phyloP scores from a whole-genome alignment of 2,329 filamentous ascomycete species.

The Verticillium zaregamsianum region DNA sequence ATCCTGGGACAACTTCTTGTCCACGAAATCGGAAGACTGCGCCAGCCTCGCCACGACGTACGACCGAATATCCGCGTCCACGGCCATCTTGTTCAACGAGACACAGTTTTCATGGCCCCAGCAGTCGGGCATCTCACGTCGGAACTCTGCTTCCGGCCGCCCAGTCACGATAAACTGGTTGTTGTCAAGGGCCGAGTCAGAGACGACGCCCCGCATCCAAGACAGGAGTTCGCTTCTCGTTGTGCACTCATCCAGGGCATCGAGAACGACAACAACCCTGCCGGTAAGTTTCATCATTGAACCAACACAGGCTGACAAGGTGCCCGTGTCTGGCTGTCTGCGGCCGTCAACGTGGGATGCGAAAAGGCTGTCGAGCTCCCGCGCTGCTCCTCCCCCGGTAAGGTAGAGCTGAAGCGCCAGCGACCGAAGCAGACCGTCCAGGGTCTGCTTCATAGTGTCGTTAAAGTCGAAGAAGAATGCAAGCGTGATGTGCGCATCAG shows the following conservation, averaged over 20 bases:
- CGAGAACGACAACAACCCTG: slow-evolving; percentile 10
- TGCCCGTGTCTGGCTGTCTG: slow-evolving; percentile 17
- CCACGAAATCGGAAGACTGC: background rate
- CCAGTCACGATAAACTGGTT: slow-evolving; percentile 1
- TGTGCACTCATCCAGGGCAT: slow-evolving; percentile 19
- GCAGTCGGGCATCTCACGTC: background rate
- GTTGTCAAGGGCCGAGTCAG: slow-evolving; percentile 3
- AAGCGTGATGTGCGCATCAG: background rate
- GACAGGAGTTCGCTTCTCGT: slow-evolving; percentile 12
- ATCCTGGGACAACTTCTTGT: background rate
- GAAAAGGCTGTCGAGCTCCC: slow-evolving; percentile 2
- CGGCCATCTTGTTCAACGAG: background rate
- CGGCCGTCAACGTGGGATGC: slow-evolving; percentile 7
- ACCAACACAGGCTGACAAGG: slow-evolving; percentile 15
- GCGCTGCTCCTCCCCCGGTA: background rate
- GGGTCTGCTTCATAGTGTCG: slow-evolving; percentile 13
- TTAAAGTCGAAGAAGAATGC: slow-evolving; percentile 18
- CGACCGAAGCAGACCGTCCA: slow-evolving; percentile 10
- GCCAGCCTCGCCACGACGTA: background rate
- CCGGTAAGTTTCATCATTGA: slow-evolving; percentile 15
- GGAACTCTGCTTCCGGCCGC: slow-evolving; percentile 1
- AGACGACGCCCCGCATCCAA: slow-evolving; percentile 12
- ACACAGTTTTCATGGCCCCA: background rate
- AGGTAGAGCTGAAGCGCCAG: slow-evolving; percentile 17
- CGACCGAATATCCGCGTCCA: background rate